Evolutionary conservation across 2,329 filamentous ascomycete species (phyloP), one percentile per base, ranked within the genome.

Genomic region (Ambrosiella beaveri): DNA sequence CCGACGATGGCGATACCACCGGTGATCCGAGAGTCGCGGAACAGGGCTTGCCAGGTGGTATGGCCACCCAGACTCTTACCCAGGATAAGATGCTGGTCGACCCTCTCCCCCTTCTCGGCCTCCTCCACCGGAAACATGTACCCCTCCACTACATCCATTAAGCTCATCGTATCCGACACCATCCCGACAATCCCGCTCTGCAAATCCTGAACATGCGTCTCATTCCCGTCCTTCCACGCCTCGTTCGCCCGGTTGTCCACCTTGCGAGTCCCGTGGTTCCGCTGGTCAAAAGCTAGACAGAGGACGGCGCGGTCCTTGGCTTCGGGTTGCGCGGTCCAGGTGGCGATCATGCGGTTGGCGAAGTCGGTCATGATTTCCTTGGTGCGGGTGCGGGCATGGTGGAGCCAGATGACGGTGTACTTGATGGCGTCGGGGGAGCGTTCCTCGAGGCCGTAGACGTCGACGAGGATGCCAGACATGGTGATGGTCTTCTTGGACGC

Each of bases 11-110:
- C 76, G 7, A 95, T 81, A 0, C 80, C 89, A 0, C 86, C 83
- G n/a, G 77, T 83, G 58, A 97, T 78, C 62, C 89, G 78, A 15
- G 83, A 80, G 61, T 97, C 90, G 41, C 81, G 78, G 51, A 96
- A 78, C 60, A 95, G 71, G 36, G 82, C 77, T 66, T 94, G 85
- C 89, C 91, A 97, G 1, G 85, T 83, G 11, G 85, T 81, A 68
- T 97, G 93, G 0, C 88, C 93, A 5, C 93, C 93, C 0, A 97
- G 73, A 27, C 86, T 91, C 59, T 95, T 80, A 0, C 93, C 93
- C 44, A 95, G 74, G 9, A 85, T 85, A 9, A 94, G 69, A 68
- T 96, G 82, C 56, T 58, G 59, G 15, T 61, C 81, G 77, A 62
- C 80, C 76, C 17, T 79, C 72, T 45, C 64, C 64, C 41, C 71